Evolutionary conservation across 139 green algal species (phyloP), one percentile per base, ranked within the genome.

Genomic region (Chlamydomonas sp.): DNA sequence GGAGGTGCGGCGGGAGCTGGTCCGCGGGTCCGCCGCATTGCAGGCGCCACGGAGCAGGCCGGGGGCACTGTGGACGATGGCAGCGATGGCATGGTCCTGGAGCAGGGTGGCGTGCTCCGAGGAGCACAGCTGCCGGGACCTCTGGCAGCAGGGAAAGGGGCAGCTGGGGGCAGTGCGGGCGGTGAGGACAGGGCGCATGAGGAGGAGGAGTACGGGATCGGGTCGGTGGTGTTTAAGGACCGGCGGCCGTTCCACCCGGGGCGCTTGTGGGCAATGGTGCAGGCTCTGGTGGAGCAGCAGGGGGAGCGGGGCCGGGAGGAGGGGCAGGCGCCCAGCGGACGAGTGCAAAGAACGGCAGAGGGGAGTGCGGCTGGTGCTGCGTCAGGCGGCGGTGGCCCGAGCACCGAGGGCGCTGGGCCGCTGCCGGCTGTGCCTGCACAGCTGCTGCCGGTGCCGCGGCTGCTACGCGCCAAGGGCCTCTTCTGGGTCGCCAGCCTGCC

Each of bases 121-220:
- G 31, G 31, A 49, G 31, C 31, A 49, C 31, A 49, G 31, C 31
- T 49, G 31, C 31, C 31, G 31, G 75, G 57, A 17, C 5, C 6
- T 2, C 18, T 2, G 15, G 77, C 60, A 57, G 12, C 15, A 12
- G 10, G 74, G n/a, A 1, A 60, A 57, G 14, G 60, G 14, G 60
- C 16, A 20, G n/a, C 5, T 5, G 73, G 77, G 5, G 6, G n/a
- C n/a, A 20, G 4, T 1, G 77, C 2, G 6, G 61, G 5, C 17
- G 61, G 18, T 3, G 77, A 17, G 61, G 63, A 57, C 5, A 66
- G 73, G 49, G 83, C 83, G 18, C 61, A 80, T 58, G 90, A 93
- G 63, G 84, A 84, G 78, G 90, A 92, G 15, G 84, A 89, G 72
- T 93, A 91, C 80, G 90, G 84, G 78, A 93, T 93, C 57, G 31